These are phyloP conservation scores for Lupinus albus DNA, from an alignment of 306 rosid genomes.

Conservation along the genomic window DNA sequence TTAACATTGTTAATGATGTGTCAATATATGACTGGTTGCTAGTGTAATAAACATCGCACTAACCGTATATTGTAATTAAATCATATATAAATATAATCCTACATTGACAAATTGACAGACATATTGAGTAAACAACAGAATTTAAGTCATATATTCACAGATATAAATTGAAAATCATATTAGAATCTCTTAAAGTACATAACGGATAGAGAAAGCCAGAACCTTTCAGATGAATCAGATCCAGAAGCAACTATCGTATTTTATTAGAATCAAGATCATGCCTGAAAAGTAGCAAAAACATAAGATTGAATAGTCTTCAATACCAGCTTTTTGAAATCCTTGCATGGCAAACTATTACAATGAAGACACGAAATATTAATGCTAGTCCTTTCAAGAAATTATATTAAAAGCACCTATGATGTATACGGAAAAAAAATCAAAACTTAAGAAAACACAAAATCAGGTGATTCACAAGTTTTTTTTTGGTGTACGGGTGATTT, in stretches of 20 bases:
- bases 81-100: slow-evolving; percentile 12
- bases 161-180: slow-evolving; percentile 8
- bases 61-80: no score
- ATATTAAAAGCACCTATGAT: background rate
- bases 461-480: background rate
- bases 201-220: slow-evolving; percentile 35
- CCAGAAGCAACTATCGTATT: slow-evolving; percentile 57
- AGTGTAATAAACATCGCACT: no score
- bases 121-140: slow-evolving; percentile 21
- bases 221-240: slow-evolving; percentile 89
- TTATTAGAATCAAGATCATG: slow-evolving; percentile 60
- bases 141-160: slow-evolving; percentile 12
- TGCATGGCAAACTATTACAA: slow-evolving; percentile 5
- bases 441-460: slow-evolving; percentile 16
- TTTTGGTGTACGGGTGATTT: no score
- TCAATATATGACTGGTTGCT: no score
- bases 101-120: background rate
- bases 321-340: background rate
- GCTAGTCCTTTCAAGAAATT: slow-evolving; percentile 2
- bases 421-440: background rate
- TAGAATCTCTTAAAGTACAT: slow-evolving; percentile 28
- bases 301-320: slow-evolving; percentile 39
- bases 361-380: background rate
- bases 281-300: slow-evolving; percentile 52
- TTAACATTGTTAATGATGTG: no score